Conservation (phyloP, 2,329 filamentous ascomycete genomes). For the Alternaria sp. region DNA sequence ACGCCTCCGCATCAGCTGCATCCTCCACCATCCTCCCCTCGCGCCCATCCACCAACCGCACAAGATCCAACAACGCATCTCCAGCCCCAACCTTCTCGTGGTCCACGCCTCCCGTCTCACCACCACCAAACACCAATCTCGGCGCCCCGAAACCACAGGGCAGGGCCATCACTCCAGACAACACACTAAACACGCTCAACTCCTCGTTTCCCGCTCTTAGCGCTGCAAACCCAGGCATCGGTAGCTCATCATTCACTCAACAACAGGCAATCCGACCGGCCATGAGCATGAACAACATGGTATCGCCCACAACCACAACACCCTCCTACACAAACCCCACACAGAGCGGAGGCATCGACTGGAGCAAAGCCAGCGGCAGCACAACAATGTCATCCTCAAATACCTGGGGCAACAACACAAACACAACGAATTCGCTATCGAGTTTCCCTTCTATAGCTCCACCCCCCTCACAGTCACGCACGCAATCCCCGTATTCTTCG, state of each 20-base stretch:
- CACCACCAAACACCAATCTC: constrained; percentile 38
- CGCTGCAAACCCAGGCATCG: constrained; percentile 44
- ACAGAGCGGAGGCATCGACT: constrained; percentile 35
- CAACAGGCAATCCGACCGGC: constrained; percentile 48
- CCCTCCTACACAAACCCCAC: constrained; percentile 29
- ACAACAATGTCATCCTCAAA: constrained; percentile 23
- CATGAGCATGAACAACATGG: constrained; percentile 44
- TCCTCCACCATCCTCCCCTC: constrained; percentile 42
- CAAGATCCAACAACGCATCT: constrained; percentile 34
- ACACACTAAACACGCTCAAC: constrained; percentile 51
- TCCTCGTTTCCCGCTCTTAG: constrained; percentile 46
- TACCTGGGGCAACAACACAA: constrained; percentile 29
- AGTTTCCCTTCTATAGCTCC: constrained; percentile 63
- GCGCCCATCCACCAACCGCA: constrained; percentile 33
- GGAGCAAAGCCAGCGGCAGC: constrained; percentile 36
- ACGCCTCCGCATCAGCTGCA: constrained; percentile 41
- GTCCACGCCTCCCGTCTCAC: constrained; percentile 51
- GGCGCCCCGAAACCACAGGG: constrained; percentile 35
- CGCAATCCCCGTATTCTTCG: constrained; percentile 40
- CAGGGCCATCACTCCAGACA: constrained; percentile 61
- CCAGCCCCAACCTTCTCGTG: constrained; percentile 55
- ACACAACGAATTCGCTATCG: constrained; percentile 31
- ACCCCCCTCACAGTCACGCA: constrained; percentile 36
- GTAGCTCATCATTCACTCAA: constrained; percentile 46
- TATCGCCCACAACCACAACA: constrained; percentile 26